phyloP scores from a whole-genome alignment of 441 rosid genomes.

The Erodium trifolium region DNA sequence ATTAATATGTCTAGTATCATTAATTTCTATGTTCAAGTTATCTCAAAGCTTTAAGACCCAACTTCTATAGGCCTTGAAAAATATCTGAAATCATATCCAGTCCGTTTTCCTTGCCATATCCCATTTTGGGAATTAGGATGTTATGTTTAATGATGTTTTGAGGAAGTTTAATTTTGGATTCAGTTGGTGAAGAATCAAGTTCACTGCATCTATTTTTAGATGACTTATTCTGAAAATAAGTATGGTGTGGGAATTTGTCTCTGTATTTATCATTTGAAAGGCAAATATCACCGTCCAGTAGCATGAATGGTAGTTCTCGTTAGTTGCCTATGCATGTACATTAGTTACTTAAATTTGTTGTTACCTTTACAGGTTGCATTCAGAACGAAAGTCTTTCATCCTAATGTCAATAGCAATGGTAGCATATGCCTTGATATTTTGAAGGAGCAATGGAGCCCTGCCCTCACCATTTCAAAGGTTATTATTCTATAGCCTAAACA shows the following conservation, averaged over 20 bases:
- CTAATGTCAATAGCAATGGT: constrained; percentile 57
- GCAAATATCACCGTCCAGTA: neutral
- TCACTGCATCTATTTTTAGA: neutral
- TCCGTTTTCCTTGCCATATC: neutral
- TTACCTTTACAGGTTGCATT: constrained; percentile 39
- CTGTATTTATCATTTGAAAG: neutral
- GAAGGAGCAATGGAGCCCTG: constrained; percentile 63
- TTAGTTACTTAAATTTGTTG: neutral
- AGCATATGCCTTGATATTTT: constrained; percentile 55
- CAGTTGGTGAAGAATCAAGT: neutral
- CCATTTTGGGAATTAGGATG: neutral
- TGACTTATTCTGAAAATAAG: neutral
- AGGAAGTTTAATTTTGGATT: neutral
- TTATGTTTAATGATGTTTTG: neutral
- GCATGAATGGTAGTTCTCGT: neutral
- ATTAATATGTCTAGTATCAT: neutral
- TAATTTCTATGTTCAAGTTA: neutral
- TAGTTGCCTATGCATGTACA: neutral
- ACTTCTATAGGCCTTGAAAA: neutral
- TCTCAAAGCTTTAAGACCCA: neutral
- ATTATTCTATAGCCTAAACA: neutral
- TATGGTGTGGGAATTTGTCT: neutral
- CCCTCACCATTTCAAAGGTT: constrained; percentile 56
- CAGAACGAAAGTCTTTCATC: constrained; percentile 55
- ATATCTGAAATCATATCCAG: neutral